Percentiles rank a stretch among this genome's conserved stretches.
These are phyloP conservation scores for Naganishia sp. DNA, from an alignment of 1,284 basidiomycete genomes.

Conservation along the genomic window DNA sequence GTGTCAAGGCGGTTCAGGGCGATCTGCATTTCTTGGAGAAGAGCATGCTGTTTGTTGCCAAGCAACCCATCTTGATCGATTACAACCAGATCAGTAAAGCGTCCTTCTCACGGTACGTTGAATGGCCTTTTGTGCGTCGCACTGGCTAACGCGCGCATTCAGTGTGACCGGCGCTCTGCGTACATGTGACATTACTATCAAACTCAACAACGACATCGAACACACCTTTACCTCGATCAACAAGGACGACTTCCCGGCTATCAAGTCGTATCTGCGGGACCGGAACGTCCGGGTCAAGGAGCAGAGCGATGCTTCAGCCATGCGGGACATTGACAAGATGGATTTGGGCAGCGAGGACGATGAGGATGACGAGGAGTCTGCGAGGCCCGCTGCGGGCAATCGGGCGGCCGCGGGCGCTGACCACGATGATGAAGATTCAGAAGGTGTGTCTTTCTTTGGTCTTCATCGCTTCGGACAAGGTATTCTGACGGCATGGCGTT, in stretches of 20 bases:
- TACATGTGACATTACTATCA: slow-evolving; percentile 92
- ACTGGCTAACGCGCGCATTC: not conserved
- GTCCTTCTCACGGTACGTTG: slow-evolving; percentile 77
- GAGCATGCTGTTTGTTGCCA: slow-evolving; percentile 96
- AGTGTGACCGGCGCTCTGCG: slow-evolving; percentile 86
- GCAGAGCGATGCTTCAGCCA: slow-evolving; percentile 88
- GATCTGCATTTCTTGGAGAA: slow-evolving; percentile 98
- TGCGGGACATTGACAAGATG: slow-evolving; percentile 65
- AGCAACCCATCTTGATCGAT: slow-evolving; percentile 89
- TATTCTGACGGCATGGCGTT: not conserved
- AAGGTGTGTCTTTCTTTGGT: slow-evolving; percentile 58
- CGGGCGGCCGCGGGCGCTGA: slow-evolving; percentile 57
- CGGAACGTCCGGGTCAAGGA: slow-evolving; percentile 95
- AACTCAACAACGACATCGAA: slow-evolving; percentile 74
- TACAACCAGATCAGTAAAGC: slow-evolving; percentile 88
- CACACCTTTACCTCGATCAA: slow-evolving; percentile 90
- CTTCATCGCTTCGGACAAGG: not conserved
- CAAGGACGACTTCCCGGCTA: slow-evolving; percentile 90
- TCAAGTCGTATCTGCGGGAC: slow-evolving; percentile 79
- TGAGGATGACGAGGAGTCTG: slow-evolving; percentile 62
- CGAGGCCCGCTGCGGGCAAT: slow-evolving; percentile 45
- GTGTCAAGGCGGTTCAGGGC: slow-evolving; percentile 95
- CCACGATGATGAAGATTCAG: slow-evolving; percentile 73
- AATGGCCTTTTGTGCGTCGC: not conserved
- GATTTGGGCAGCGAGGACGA: slow-evolving; percentile 78